Evolutionary conservation across 305 asterid genomes (phyloP), one percentile per base, ranked within the genome.

Genomic region (Plantago coronopus): DNA sequence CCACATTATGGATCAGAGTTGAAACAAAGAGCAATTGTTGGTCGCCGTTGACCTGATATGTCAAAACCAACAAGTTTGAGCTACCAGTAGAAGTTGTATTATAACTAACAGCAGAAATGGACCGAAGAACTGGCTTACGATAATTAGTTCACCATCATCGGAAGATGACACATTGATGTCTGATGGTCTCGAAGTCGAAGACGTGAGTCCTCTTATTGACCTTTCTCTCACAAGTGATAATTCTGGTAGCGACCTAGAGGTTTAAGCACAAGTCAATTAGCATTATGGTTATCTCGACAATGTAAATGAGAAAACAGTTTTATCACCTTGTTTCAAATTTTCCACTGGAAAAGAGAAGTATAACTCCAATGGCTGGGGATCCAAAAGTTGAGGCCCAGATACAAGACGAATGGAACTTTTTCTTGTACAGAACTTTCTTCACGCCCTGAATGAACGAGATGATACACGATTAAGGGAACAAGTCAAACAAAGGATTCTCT

Each of bases 241-340:
- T 57, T 88, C 95, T 46, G 95, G 98, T 65, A 91, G 81, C 60
- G 96, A 88, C 82, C 96, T 91, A 88, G 67, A 64, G 38, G 57
- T 76, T 61, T 25, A 61, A 57, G 72, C 15, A 38, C 12, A 38
- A 38, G 43, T 57, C 12, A 50, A 47, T 46, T 60, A 54, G 54
- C 40, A 17, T 69, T 37, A 62, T 21, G 42, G 59, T 57, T 43
- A 48, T 45, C 34, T 7, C 19, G 9, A 56, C 27, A 4, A 19
- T 1, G 27, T 38, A 14, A 20, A 37, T 43, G 47, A 48, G 29
- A 17, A 18, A 46, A 15, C 34, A 40, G 40, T 16, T 16, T 25
- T 8, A 42, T 66, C 49, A 91, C 98, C 96, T 81, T 61, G 86
- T 86, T 82, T 91, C 95, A 60, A 91, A 71, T 68, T 83, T 88